Base-by-base conservation (phyloP, 2,329 filamentous ascomycete species). In the Aspergillus persii region DNA sequence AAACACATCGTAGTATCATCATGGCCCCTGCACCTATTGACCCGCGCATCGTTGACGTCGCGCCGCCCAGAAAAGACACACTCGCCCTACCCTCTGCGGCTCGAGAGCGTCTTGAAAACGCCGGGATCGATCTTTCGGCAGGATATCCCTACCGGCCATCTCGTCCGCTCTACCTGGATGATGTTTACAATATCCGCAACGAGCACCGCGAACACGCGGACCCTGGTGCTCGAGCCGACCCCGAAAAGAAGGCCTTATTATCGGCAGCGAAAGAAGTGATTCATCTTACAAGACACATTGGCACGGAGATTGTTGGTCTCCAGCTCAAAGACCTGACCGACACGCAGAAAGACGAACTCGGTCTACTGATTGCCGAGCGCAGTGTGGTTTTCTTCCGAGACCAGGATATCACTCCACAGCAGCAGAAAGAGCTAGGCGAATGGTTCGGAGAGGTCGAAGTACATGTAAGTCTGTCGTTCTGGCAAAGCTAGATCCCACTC, bases 91-190 rank as follows among this genome's bases (percentile, higher is more conserved):
- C 89, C 2, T 79, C 79, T 8, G 66, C 83, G 1, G 77, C 88
- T 1, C 79, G 81, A 1, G 76, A 80, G 52, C 81, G 89, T 3
- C 79, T 91, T 0, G 83, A 86, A 64, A 90, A 89, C 61, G 87
- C 86, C 0, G 88, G 86, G 1, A 82, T 91, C 55, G 87, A 92
- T 68, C 78, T 91, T 2, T 88, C 86, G 0, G 76, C 84, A 1
- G 89, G 89, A 0, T 91, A 91, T 63, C 89, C 89, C 0, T 90
- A 91, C 66, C 84, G 88, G 0, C 88, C 88, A 1, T 82, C 85
- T 0, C 81, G 81, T 51, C 89, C 89, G 0, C 76, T 91, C 1
- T 91, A 86, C 65, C 77, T 91, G 0, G 85, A 92, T 58, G 89
- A 91, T 63, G 86, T 88, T 3, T 85, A 85, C 73, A 84, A 84